phyloP scores from a whole-genome alignment of 306 rosid species.

The Rosa chinensis region DNA sequence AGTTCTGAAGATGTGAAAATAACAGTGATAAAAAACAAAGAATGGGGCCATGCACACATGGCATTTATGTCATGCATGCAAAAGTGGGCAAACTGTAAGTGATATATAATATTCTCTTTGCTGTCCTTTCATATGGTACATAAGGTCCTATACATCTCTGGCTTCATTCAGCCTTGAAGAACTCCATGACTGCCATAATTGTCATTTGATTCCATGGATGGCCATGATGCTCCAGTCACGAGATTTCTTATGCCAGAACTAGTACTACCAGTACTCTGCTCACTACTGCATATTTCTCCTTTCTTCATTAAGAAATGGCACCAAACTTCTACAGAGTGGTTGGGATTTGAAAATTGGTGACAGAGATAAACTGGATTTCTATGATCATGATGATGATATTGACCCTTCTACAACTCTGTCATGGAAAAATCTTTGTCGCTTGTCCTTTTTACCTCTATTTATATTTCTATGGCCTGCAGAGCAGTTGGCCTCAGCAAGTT shows the following conservation, averaged over 20 bases:
- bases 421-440: conserved; percentile 5
- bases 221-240: not conserved
- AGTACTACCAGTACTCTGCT: not conserved
- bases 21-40: not conserved
- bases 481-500: not conserved
- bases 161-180: not conserved
- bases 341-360: not conserved
- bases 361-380: not conserved
- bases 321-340: not conserved
- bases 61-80: not conserved
- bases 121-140: not conserved
- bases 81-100: not conserved
- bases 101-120: not conserved
- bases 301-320: not conserved
- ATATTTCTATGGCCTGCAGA: not conserved
- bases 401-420: not conserved
- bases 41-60: not conserved
- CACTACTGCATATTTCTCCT: not conserved
- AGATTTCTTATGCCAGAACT: not conserved
- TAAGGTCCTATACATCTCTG: not conserved
- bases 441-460: not conserved
- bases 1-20: no score
- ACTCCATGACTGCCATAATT: not conserved
- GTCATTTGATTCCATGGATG: not conserved
- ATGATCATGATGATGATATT: not conserved